Percentiles rank a stretch among this genome's conserved stretches.
Conservation (phyloP, 768 basidiomycete genomes). For the Podaxis sp. region DNA sequence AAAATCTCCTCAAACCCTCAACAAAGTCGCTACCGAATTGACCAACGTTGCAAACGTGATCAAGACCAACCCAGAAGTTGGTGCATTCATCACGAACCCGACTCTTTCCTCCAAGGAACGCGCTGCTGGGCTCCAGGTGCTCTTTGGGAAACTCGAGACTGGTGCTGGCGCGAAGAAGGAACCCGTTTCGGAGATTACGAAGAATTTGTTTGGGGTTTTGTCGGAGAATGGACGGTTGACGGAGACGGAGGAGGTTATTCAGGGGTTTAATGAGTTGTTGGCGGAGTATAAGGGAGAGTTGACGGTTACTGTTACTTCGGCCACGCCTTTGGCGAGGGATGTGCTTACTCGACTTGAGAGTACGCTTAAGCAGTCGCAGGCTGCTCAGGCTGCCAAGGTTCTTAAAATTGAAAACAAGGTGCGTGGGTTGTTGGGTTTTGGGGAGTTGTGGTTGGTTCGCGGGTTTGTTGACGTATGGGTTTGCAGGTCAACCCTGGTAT, state of each 20-base stretch:
- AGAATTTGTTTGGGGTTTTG: constrained; percentile 87
- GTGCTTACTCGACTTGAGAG: constrained; percentile 77
- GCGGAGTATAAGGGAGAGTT: constrained; percentile 90
- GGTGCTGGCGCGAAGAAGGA: constrained; percentile 66
- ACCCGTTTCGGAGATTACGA: constrained; percentile 80
- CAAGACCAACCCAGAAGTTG: constrained; percentile 61
- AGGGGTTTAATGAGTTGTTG: constrained; percentile 89
- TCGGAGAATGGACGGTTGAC: constrained; percentile 91
- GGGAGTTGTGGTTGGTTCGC: background rate
- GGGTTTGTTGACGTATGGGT: background rate
- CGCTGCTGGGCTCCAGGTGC: constrained; percentile 56
- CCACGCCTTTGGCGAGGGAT: constrained; percentile 76
- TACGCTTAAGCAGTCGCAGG: constrained; percentile 81
- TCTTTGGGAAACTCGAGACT: constrained; percentile 66
- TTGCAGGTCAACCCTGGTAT: constrained; percentile 86
- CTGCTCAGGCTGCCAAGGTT: constrained; percentile 83
- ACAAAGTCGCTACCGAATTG: constrained; percentile 85
- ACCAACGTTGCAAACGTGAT: constrained; percentile 67
- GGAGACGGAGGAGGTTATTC: constrained; percentile 83
- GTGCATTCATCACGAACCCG: constrained; percentile 82
- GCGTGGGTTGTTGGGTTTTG: constrained; percentile 19
- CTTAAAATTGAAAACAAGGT: constrained; percentile 93
- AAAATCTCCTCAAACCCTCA: constrained; percentile 81
- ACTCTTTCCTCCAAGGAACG: constrained; percentile 85
- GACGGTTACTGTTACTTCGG: constrained; percentile 89